These are phyloP conservation scores for Rhizopus microsporus DNA, from an alignment of 371 early-diverging fungal species.

Conservation along the genomic window DNA sequence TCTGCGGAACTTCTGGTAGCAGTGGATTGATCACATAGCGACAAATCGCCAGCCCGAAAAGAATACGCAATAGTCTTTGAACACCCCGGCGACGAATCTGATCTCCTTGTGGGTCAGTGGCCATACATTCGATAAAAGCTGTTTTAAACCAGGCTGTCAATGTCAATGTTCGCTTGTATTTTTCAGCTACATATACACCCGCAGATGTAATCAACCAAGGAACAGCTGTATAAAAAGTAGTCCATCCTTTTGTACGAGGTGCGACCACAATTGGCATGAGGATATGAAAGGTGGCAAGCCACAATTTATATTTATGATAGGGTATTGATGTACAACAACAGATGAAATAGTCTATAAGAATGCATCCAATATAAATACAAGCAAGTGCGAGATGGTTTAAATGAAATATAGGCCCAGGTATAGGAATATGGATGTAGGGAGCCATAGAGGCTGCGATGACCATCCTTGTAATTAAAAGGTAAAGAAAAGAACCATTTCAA, in stretches of 20 bases:
- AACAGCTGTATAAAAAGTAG: conserved; percentile 2
- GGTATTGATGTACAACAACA: conserved; percentile 8
- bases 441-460: not conserved
- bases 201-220: conserved; percentile 16
- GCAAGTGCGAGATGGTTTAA: not conserved
- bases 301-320: conserved; percentile 4
- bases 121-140: conserved; percentile 1
- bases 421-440: conserved; percentile 7
- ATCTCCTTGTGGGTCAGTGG: not conserved
- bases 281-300: conserved; percentile 1
- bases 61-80: not conserved
- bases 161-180: not conserved
- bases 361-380: not conserved
- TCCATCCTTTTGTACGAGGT: not conserved
- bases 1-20: conserved; percentile 4
- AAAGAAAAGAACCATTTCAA: no score
- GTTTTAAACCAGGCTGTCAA: not conserved
- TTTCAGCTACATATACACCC: not conserved
- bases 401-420: conserved; percentile 7
- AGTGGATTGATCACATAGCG: conserved; percentile 3
- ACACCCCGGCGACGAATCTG: not conserved
- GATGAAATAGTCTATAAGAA: conserved; percentile 5
- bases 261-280: conserved; percentile 5
- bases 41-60: not conserved
- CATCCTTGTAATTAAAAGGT: no score